Evolutionary conservation across 805 yeast genomes (phyloP).

Genomic region (Suhomyces canberraensis): DNA sequence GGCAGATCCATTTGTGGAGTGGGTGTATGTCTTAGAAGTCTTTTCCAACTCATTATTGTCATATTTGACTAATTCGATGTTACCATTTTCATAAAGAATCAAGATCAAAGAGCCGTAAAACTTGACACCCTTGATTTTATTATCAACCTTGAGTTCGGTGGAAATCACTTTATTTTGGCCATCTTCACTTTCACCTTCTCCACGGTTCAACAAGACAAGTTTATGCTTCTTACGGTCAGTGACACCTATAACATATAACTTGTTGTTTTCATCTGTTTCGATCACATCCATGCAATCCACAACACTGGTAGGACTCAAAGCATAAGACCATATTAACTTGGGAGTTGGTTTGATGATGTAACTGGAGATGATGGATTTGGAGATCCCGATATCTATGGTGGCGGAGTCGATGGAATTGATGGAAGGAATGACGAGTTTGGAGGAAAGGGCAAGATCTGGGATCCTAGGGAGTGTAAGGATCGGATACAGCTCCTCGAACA

Average conservation of each 20-base stretch:
- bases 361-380: slow-evolving; percentile 51
- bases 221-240: slow-evolving; percentile 33
- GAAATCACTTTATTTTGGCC: slow-evolving; percentile 6
- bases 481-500: slow-evolving; percentile 29
- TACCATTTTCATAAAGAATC: slow-evolving; percentile 28
- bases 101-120: slow-evolving; percentile 8
- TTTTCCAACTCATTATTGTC: slow-evolving; percentile 4
- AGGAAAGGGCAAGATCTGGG: slow-evolving; percentile 22
- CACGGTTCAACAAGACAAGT: slow-evolving; percentile 20
- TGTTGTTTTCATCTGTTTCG: slow-evolving; percentile 4
- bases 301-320: slow-evolving; percentile 46
- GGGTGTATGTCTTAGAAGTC: slow-evolving; percentile 8
- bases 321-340: slow-evolving; percentile 53
- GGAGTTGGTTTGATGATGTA: slow-evolving; percentile 55
- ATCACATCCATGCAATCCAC: slow-evolving; percentile 42
- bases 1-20: slow-evolving; percentile 16
- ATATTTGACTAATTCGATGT: slow-evolving; percentile 17
- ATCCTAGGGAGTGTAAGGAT: slow-evolving; percentile 32
- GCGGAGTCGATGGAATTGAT: slow-evolving; percentile 22
- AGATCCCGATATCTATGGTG: slow-evolving; percentile 48
- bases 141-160: slow-evolving; percentile 9
- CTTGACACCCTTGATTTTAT: slow-evolving; percentile 8
- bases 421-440: slow-evolving; percentile 23
- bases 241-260: slow-evolving; percentile 37
- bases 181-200: slow-evolving; percentile 3